Conservation (phyloP, 192 early-diverging fungal species). For the Linnemannia exigua region DNA sequence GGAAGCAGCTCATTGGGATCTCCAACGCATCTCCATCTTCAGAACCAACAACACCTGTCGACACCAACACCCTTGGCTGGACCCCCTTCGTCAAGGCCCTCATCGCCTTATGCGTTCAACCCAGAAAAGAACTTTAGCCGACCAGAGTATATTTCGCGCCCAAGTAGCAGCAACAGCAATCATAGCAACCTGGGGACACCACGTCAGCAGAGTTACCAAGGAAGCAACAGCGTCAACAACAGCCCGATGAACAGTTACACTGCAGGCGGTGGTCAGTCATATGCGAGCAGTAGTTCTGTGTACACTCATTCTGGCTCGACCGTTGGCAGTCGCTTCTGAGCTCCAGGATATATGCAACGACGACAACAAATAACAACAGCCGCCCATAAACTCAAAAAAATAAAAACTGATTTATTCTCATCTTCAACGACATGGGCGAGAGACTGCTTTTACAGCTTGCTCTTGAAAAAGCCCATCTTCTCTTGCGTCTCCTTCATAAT, state of each 20-base stretch:
- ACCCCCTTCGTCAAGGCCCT: background rate
- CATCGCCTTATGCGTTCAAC: constrained; percentile 29
- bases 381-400: background rate
- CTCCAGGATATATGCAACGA: background rate
- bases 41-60: background rate
- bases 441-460: constrained; percentile 66
- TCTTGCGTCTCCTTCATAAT: constrained; percentile 69
- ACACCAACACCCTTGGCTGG: background rate
- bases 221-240: background rate
- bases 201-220: constrained; percentile 5
- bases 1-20: constrained; percentile 21
- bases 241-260: constrained; percentile 13
- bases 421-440: background rate
- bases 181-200: constrained; percentile 3
- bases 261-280: constrained; percentile 10
- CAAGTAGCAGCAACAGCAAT: constrained; percentile 47
- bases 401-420: constrained; percentile 3
- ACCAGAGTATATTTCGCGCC: constrained; percentile 31
- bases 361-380: background rate
- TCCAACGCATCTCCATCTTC: background rate
- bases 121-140: constrained; percentile 30
- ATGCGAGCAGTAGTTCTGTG: constrained; percentile 42
- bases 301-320: constrained; percentile 27
- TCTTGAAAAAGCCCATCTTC: constrained; percentile 40
- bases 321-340: constrained; percentile 39